These are phyloP conservation scores for Umbelopsis isabellina DNA, from an alignment of 192 early-diverging fungal genomes.

Conservation along the genomic window DNA sequence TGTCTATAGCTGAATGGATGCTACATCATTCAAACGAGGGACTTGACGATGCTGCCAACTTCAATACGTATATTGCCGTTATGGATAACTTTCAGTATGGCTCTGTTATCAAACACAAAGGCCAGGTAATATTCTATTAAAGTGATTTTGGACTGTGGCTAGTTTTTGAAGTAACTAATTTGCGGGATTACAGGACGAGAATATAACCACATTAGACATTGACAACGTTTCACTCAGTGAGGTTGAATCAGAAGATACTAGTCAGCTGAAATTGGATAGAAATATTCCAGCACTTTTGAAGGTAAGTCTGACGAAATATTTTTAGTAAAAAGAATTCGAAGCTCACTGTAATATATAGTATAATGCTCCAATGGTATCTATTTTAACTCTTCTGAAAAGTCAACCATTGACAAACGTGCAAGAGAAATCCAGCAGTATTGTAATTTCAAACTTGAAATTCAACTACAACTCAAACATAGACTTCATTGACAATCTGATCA, in stretches of 20 bases:
- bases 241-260: constrained; percentile 33
- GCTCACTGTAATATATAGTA: neutral
- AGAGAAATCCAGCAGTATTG: constrained; percentile 60
- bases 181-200: constrained; percentile 41
- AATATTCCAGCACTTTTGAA: constrained; percentile 49
- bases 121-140: constrained; percentile 28
- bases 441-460: constrained; percentile 54
- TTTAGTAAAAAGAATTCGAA: neutral
- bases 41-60: neutral
- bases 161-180: neutral
- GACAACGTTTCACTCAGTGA: constrained; percentile 54
- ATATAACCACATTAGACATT: constrained; percentile 52
- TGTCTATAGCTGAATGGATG: constrained; percentile 28
- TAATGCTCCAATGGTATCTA: constrained; percentile 59
- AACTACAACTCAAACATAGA: constrained; percentile 41
- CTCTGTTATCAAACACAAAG: constrained; percentile 53
- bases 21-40: constrained; percentile 13
- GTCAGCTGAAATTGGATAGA: constrained; percentile 42
- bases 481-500: constrained; percentile 54
- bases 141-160: no score
- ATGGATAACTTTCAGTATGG: constrained; percentile 52
- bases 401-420: constrained; percentile 57
- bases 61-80: neutral
- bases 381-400: constrained; percentile 53
- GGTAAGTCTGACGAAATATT: constrained; percentile 30